A percentile compares a stretch with the other conserved stretches of the same genome.
These are phyloP conservation scores for Ophiobolus disseminans DNA, from an alignment of 2,329 filamentous ascomycete species.

Conservation along the genomic window DNA sequence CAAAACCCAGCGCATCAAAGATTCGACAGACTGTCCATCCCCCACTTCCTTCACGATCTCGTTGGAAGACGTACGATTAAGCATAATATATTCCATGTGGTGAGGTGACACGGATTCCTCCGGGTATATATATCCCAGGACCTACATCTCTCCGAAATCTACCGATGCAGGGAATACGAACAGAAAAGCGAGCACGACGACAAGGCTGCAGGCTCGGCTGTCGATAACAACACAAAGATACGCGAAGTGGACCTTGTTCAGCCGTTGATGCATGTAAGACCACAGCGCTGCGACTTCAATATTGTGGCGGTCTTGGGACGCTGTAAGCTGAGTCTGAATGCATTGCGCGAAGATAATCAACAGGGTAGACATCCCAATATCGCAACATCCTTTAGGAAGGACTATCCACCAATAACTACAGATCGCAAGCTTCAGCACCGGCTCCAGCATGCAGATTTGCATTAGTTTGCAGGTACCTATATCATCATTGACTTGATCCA, in stretches of 20 bases:
- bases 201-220: constrained; percentile 11
- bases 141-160: background rate
- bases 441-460: too few relatives aligned
- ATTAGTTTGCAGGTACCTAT: too few relatives aligned
- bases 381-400: too few relatives aligned
- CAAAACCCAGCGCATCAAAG: background rate
- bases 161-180: background rate
- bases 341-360: too few relatives aligned
- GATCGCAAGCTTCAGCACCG: too few relatives aligned
- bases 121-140: background rate
- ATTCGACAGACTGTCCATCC: background rate
- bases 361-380: too few relatives aligned
- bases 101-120: background rate
- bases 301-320: constrained; percentile 35
- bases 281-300: constrained; percentile 19
- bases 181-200: background rate
- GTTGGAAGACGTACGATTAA: background rate
- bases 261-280: constrained; percentile 23
- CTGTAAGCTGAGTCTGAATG: too few relatives aligned
- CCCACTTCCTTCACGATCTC: background rate
- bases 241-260: constrained; percentile 9
- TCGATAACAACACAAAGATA: constrained; percentile 2
- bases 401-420: too few relatives aligned
- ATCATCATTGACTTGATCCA: too few relatives aligned
- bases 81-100: background rate